These are phyloP conservation scores for Hermanozyma aechmeae DNA, from an alignment of 805 yeast species.

Conservation along the genomic window DNA sequence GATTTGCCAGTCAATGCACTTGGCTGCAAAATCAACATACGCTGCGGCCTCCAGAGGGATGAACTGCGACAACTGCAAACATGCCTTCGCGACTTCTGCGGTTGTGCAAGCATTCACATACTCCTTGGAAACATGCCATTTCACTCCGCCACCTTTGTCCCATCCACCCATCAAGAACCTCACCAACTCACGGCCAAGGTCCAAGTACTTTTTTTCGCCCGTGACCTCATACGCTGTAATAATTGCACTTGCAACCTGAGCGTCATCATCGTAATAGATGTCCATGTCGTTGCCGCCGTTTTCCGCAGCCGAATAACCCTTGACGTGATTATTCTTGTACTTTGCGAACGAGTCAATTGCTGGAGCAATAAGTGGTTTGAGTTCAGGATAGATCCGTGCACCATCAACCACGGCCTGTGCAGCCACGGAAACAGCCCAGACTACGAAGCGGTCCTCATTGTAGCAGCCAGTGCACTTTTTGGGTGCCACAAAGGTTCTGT, in stretches of 20 bases:
- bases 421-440: slow-evolving; percentile 64
- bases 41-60: slow-evolving; percentile 37
- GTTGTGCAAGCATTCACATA: slow-evolving; percentile 61
- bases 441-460: slow-evolving; percentile 44
- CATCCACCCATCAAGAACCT: slow-evolving; percentile 59
- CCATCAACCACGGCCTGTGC: slow-evolving; percentile 64
- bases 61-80: slow-evolving; percentile 46
- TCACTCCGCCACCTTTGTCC: slow-evolving; percentile 52
- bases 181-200: slow-evolving; percentile 48
- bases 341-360: slow-evolving; percentile 40
- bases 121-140: slow-evolving; percentile 55
- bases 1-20: slow-evolving; percentile 51
- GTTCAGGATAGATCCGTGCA: slow-evolving; percentile 41
- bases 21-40: slow-evolving; percentile 51
- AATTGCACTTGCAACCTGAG: slow-evolving; percentile 60
- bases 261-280: slow-evolving; percentile 67
- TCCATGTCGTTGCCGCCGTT: slow-evolving; percentile 51
- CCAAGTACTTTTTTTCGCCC: slow-evolving; percentile 41
- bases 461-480: slow-evolving; percentile 30
- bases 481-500: slow-evolving; percentile 31
- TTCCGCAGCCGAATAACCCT: slow-evolving; percentile 60
- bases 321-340: slow-evolving; percentile 40
- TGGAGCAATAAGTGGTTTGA: slow-evolving; percentile 44
- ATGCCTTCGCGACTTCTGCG: slow-evolving; percentile 57
- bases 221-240: slow-evolving; percentile 64